Evolutionary conservation across 2,329 filamentous ascomycete species (phyloP), one percentile per base, ranked within the genome.

Genomic region (Sclerotinia subarctica): DNA sequence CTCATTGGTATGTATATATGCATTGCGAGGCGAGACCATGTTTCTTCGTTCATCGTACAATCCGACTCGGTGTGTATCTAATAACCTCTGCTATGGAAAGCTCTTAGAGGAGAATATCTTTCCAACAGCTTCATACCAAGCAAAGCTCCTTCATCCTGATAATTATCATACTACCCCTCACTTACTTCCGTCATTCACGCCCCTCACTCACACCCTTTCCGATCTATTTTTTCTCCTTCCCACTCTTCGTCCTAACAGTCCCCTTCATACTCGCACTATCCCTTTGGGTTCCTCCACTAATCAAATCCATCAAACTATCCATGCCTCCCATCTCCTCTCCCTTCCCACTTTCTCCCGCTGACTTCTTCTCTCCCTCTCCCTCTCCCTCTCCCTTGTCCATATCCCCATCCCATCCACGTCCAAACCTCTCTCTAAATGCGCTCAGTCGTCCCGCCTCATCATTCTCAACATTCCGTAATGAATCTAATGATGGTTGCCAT

Each of bases 401-500:
- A 81, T 99, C 95, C 84, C 92, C 82, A 81, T 99, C 95, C 84
- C 92, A 99, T 15, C 88, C 88, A 69, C 90, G 84, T 35, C 95
- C 95, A 82, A 94, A 99, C 68, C 91, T 86, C 70, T 85, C 86
- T 75, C 95, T 86, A 82, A 99, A 99, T 67, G 92, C 91, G 64
- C 90, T 91, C 76, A 99, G 81, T 77, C 91, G 88, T 24, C 95
- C 95, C 3, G 95, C 94, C 84, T 98, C 95, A 79, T 99, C 95
- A 71, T 96, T 88, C 81, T 99, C 95, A 68, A 97, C 85, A 78
- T 95, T 97, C 78, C 90, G 82, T 75, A 99, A 83, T 70, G 90
- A 90, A 80, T 88, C 88, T 73, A 91, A 89, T 69, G 84, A 89
- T 0, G 95, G 95, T 79, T 98, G 95, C 95, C 95, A 99, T 66